These are phyloP conservation scores for Plicaturopsis crispa DNA, from an alignment of 768 basidiomycete species.

Conservation along the genomic window DNA sequence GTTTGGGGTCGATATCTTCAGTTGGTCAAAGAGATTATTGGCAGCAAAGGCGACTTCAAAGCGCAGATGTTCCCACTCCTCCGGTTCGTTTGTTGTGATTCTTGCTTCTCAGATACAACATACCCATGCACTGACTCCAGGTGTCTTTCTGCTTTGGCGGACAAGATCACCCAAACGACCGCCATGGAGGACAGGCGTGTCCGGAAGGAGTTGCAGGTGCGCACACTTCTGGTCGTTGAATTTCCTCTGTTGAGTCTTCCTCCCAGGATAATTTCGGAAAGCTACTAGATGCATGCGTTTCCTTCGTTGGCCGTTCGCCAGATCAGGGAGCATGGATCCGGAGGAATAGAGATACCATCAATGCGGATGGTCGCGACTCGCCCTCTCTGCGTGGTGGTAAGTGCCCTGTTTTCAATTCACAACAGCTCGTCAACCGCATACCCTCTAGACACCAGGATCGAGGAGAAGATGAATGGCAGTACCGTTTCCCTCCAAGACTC, in stretches of 20 bases:
- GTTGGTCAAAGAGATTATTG: conserved; percentile 72
- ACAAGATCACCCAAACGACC: conserved; percentile 82
- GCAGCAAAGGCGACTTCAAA: conserved; percentile 60
- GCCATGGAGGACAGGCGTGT: conserved; percentile 86
- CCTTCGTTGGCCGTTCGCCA: conserved; percentile 62
- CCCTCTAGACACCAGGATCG: conserved; percentile 34
- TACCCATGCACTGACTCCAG: conserved; percentile 28
- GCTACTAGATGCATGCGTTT: conserved; percentile 72
- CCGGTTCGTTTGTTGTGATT: conserved; percentile 34
- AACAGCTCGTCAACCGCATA: too few species aligned
- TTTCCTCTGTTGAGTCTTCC: not conserved
- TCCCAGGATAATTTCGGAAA: conserved; percentile 75
- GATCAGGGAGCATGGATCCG: conserved; percentile 81
- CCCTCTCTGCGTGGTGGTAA: conserved; percentile 52
- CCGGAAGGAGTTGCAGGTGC: conserved; percentile 82
- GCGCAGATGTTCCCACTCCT: conserved; percentile 64
- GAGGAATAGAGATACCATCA: conserved; percentile 52
- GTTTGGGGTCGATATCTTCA: conserved; percentile 81
- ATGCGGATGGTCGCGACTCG: conserved; percentile 64
- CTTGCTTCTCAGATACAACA: not conserved
- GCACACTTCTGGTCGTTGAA: not conserved
- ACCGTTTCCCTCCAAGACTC: conserved; percentile 31
- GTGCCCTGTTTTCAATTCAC: too few species aligned
- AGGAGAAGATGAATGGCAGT: conserved; percentile 52
- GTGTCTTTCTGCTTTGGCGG: conserved; percentile 70